Evolutionary conservation across 2,329 filamentous ascomycete species (phyloP).

Genomic region (Alternaria sp.): DNA sequence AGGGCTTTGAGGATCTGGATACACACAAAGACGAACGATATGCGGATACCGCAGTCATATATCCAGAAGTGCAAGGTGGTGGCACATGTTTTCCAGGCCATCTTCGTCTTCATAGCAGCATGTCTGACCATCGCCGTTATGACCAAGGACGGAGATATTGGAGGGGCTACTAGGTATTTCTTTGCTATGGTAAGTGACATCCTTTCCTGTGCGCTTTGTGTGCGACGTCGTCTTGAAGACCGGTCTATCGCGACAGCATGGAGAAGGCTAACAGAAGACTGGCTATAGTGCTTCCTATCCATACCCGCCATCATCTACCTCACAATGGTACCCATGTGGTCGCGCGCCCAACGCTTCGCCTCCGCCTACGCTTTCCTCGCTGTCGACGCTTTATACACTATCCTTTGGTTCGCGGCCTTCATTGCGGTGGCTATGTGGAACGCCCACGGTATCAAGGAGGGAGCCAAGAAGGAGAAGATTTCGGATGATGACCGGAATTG

Average conservation of each 20-base stretch:
- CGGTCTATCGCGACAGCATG: background rate
- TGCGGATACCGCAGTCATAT: constrained; percentile 57
- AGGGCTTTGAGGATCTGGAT: background rate
- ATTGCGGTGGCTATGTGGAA: constrained; percentile 66
- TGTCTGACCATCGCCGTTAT: constrained; percentile 67
- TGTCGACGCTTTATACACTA: constrained; percentile 61
- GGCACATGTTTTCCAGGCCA: constrained; percentile 62
- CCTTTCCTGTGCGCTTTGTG: background rate
- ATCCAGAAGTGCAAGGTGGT: constrained; percentile 65
- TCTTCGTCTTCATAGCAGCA: constrained; percentile 67
- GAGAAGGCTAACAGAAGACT: constrained; percentile 25
- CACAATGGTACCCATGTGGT: constrained; percentile 68
- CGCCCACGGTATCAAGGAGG: constrained; percentile 61
- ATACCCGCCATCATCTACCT: constrained; percentile 68
- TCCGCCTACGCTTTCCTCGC: constrained; percentile 68
- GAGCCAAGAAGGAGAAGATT: constrained; percentile 54
- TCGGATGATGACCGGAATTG: constrained; percentile 58
- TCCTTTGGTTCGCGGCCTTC: constrained; percentile 69
- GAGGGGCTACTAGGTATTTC: constrained; percentile 65
- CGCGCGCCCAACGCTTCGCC: constrained; percentile 65
- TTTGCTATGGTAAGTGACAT: constrained; percentile 63
- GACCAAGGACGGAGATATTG: constrained; percentile 62
- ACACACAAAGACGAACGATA: constrained; percentile 28
- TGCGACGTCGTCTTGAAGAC: background rate
- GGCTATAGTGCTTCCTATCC: constrained; percentile 65